A percentile compares a stretch with the other conserved stretches of the same genome.
Evolutionary conservation across 306 rosid genomes (phyloP).

Genomic region (Calophaca sinica): DNA sequence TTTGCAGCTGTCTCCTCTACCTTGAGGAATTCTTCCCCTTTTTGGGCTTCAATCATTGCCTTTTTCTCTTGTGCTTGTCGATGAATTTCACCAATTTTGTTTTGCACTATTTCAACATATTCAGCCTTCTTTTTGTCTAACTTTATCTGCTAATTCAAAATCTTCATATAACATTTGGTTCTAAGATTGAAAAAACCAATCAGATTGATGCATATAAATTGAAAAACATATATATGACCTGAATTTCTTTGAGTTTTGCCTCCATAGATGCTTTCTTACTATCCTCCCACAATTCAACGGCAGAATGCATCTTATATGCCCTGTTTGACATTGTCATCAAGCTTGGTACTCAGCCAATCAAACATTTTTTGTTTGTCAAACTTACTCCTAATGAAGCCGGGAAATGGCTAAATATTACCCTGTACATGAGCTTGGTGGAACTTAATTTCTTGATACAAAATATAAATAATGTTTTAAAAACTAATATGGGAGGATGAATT

Average conservation of each 20-base stretch:
- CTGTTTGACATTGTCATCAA: constrained; percentile 48
- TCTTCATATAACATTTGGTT: not conserved
- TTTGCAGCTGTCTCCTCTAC: constrained; percentile 76
- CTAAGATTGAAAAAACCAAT: not conserved
- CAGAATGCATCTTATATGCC: constrained; percentile 70
- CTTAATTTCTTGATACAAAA: too few relatives aligned
- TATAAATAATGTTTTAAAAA: too few relatives aligned
- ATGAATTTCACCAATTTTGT: constrained; percentile 74
- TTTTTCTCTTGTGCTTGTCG: constrained; percentile 72
- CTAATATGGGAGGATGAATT: too few relatives aligned
- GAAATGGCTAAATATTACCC: too few relatives aligned
- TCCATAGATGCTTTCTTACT: constrained; percentile 65
- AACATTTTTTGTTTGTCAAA: too few relatives aligned
- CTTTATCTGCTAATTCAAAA: constrained; percentile 56
- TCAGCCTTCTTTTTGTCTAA: constrained; percentile 77
- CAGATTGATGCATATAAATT: not conserved
- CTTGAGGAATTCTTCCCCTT: constrained; percentile 64
- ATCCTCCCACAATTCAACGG: constrained; percentile 75
- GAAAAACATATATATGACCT: constrained; percentile 49
- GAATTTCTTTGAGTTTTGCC: constrained; percentile 65
- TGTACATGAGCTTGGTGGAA: too few relatives aligned
- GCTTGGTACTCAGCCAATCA: not conserved
- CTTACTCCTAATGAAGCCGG: too few relatives aligned
- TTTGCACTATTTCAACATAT: constrained; percentile 69
- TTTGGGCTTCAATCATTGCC: constrained; percentile 70